Evolutionary conservation across 768 basidiomycete species (phyloP), one percentile per base, ranked within the genome.

Genomic region (Russula emetica): DNA sequence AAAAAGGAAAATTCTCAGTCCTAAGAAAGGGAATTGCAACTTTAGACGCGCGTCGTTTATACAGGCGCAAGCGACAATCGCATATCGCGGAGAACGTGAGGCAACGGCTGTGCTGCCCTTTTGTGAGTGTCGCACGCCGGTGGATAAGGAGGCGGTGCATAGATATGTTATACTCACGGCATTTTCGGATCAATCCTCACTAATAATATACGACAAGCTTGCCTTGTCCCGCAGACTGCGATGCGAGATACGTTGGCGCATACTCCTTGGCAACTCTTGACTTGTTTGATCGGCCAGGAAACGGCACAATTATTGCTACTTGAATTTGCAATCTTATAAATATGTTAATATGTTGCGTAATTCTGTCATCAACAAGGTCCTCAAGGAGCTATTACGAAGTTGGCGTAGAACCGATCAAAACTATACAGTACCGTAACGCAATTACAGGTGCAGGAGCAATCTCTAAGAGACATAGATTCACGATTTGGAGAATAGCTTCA

Each of bases 41-140:
- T 3, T 13, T 56, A 51, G 18, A 11, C 64, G 59, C 59, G 0
- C 22, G 49, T 44, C 59, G 54, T 56, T 20, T 2, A 1, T 1
- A 22, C 26, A n/a, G n/a, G 30, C 63, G 58, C 53, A 38, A 38
- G 28, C 26, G 22, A 28, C 7, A 20, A 34, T 11, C 36, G 53
- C 24, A 5, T 13, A 32, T 4, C n/a, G 34, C 40, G 52, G 53
- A 10, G n/a, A 14, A 61, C 63, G 60, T 24, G 40, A 52, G 60
- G 59, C 49, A 2, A 32, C 30, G 47, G 64, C 64, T 60, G 32
- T 65, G 14, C 40, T 18, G 7, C 13, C 13, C 13, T 34, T 20
- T 32, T 28, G 22, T 50, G 22, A 38, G 5, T 34, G 7, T 10
- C n/a, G 22, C 10, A 4, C 18, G 9, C 30, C n/a, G 24, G 14